phyloP scores from a whole-genome alignment of 257 asterid genomes.

The Lantana camara region DNA sequence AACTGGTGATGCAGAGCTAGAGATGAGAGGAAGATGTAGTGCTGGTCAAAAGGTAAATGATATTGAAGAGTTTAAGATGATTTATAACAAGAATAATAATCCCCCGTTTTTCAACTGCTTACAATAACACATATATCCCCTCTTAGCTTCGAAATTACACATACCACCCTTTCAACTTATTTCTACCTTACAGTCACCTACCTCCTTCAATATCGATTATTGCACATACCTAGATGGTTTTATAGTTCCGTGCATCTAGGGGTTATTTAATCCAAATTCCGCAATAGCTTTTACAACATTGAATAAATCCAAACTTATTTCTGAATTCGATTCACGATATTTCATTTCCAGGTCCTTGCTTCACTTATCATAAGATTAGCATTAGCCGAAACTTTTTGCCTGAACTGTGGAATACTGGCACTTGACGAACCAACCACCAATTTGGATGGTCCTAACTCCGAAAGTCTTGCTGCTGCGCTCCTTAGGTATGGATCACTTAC shows the following conservation, averaged over 20 bases:
- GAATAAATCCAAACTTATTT: no score
- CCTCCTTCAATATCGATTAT: no score
- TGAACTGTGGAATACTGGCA: conserved; percentile 95
- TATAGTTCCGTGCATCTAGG: no score
- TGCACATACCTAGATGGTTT: no score
- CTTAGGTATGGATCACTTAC: conserved; percentile 51
- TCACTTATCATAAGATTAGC: conserved; percentile 92
- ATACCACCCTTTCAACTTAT: no score
- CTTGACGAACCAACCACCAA: conserved; percentile 99
- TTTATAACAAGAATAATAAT: conserved; percentile 2
- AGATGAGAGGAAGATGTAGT: conserved; percentile 99
- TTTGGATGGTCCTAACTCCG: conserved; percentile 87
- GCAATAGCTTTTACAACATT: no score
- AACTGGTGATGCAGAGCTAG: conserved; percentile 95
- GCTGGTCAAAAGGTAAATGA: conserved; percentile 92
- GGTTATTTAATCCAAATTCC: no score
- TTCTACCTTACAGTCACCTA: no score
- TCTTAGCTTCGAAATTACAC: no score
- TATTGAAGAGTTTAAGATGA: conserved; percentile 14
- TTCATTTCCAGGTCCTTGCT: conserved; percentile 76
- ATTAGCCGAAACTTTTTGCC: conserved; percentile 97
- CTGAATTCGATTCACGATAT: neutral
- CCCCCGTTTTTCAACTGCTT: no score
- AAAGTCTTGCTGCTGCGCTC: conserved; percentile 94
- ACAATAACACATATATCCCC: no score